Evolutionary conservation across 805 yeast genomes (phyloP).

Genomic region (Candida bentonensis): DNA sequence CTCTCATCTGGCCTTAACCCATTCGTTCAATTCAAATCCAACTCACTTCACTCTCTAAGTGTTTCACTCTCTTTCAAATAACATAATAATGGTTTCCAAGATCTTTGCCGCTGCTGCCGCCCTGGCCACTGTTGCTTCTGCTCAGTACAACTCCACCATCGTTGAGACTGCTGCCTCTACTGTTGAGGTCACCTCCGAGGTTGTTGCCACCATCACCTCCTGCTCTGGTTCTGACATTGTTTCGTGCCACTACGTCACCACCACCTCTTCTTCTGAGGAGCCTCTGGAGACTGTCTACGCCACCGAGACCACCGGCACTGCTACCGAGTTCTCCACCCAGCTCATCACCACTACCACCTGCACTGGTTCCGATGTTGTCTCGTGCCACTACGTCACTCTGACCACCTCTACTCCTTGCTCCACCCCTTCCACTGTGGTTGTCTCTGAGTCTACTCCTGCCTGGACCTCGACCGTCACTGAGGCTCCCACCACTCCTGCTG

Average conservation of each 20-base stretch:
- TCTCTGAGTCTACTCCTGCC: background rate
- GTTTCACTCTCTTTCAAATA: constrained; percentile 3
- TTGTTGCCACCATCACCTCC: constrained; percentile 10
- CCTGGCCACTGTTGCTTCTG: constrained; percentile 11
- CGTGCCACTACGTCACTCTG: constrained; percentile 11
- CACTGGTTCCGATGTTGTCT: constrained; percentile 14
- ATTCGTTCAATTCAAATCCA: no score
- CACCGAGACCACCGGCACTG: constrained; percentile 7
- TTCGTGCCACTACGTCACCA: constrained; percentile 11
- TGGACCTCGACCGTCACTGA: background rate
- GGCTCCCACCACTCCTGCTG: background rate
- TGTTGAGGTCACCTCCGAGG: constrained; percentile 6
- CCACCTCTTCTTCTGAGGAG: constrained; percentile 2
- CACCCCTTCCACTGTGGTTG: background rate
- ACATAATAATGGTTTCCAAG: constrained; percentile 8
- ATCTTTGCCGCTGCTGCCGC: constrained; percentile 9
- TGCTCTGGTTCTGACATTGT: constrained; percentile 16
- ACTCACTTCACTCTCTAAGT: no score
- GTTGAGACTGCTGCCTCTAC: constrained; percentile 7
- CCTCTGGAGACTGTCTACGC: constrained; percentile 6
- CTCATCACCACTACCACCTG: constrained; percentile 19
- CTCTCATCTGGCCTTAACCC: no score
- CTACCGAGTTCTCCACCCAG: constrained; percentile 21
- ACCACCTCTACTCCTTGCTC: constrained; percentile 4
- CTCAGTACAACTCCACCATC: constrained; percentile 9